Conservation (phyloP, 208 protist genomes). For the Acanthamoeba lenticulata region DNA sequence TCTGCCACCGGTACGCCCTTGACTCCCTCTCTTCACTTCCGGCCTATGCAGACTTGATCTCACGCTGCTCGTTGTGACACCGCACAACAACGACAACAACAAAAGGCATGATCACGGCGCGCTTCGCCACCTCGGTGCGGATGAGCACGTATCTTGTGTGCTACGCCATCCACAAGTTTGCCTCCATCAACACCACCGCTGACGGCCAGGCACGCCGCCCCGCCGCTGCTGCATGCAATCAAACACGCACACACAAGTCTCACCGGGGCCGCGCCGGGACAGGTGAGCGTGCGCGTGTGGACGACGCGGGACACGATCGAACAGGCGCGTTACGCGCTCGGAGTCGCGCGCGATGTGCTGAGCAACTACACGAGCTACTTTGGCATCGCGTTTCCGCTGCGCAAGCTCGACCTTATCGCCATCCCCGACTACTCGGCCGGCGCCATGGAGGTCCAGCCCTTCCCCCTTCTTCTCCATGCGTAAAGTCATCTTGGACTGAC, state of each 20-base stretch:
- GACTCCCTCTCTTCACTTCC: background rate
- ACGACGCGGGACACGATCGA: background rate
- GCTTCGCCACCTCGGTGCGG: conserved; percentile 88
- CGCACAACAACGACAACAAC: background rate
- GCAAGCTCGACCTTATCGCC: conserved; percentile 95
- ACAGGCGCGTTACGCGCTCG: conserved; percentile 37
- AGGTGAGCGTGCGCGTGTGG: background rate
- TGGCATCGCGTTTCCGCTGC: conserved; percentile 83
- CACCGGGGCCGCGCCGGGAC: too few species aligned
- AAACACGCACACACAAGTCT: too few species aligned
- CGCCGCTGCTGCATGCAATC: too few species aligned
- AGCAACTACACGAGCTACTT: conserved; percentile 67
- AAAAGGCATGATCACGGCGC: conserved; percentile 52
- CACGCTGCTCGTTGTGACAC: background rate
- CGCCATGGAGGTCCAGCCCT: conserved; percentile 95
- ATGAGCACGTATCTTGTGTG: conserved; percentile 97
- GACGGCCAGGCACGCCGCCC: conserved; percentile 8
- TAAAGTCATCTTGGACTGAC: too few species aligned
- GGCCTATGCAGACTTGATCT: background rate
- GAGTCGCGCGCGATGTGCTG: background rate
- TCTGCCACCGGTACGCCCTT: background rate
- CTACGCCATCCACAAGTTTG: conserved; percentile 92
- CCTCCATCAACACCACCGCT: conserved; percentile 82
- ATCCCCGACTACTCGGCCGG: conserved; percentile 90
- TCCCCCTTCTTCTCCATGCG: too few species aligned